These are phyloP conservation scores for Terana coerulea DNA, from an alignment of 768 basidiomycete species.

Conservation along the genomic window DNA sequence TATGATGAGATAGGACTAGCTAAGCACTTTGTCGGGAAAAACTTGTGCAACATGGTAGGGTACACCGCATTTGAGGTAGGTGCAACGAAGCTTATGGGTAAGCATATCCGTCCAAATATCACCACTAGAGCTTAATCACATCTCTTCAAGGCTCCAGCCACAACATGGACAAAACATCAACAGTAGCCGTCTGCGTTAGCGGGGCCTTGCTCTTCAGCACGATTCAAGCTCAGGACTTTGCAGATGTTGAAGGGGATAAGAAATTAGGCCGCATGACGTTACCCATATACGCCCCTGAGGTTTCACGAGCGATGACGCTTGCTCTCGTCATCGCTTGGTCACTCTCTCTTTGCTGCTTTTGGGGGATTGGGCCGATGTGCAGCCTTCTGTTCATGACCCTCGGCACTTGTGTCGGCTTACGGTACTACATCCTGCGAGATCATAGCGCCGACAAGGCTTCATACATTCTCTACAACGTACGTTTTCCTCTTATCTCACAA, in stretches of 20 bases:
- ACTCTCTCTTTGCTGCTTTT: slow-evolving; percentile 27
- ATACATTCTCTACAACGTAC: slow-evolving; percentile 3
- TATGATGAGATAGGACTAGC: slow-evolving; percentile 24
- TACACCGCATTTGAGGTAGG: slow-evolving; percentile 6
- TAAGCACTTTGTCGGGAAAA: slow-evolving; percentile 7
- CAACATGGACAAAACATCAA: not conserved
- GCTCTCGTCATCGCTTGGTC: slow-evolving; percentile 38
- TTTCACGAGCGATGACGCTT: slow-evolving; percentile 29
- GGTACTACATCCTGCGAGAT: slow-evolving; percentile 7
- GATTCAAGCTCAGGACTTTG: slow-evolving; percentile 47
- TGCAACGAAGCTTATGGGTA: slow-evolving; percentile 6
- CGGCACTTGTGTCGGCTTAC: slow-evolving; percentile 28
- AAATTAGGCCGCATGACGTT: slow-evolving; percentile 37
- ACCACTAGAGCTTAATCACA: not conserved
- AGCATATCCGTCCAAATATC: not conserved
- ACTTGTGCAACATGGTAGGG: slow-evolving; percentile 8
- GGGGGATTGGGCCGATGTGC: slow-evolving; percentile 30
- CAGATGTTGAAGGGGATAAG: slow-evolving; percentile 40
- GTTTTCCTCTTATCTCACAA: too few species aligned
- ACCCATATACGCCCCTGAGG: slow-evolving; percentile 39
- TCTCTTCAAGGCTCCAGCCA: slow-evolving; percentile 20
- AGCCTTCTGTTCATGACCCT: slow-evolving; percentile 28
- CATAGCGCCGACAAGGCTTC: not conserved
- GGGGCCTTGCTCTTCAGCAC: slow-evolving; percentile 40
- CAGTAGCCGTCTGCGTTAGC: slow-evolving; percentile 32